phyloP scores from a whole-genome alignment of 1,284 basidiomycete genomes.

The Rhodotorula sp. region DNA sequence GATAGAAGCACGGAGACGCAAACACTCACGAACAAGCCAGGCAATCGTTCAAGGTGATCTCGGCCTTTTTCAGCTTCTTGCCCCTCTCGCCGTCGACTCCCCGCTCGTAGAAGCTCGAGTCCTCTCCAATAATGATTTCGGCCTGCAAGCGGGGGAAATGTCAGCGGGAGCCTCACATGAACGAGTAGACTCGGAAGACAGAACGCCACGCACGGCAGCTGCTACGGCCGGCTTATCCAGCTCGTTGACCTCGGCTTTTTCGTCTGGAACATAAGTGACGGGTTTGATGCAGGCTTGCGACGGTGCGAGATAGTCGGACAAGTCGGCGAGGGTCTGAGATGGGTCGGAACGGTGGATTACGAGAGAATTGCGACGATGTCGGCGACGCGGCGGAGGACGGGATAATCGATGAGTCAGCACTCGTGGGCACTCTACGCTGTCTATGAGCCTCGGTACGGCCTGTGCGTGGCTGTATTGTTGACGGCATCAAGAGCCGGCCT shows the following conservation, averaged over 20 bases:
- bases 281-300: slow-evolving; percentile 98
- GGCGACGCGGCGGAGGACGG: background rate
- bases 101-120: slow-evolving; percentile 40
- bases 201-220: slow-evolving; percentile 14
- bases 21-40: slow-evolving; percentile 56
- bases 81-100: slow-evolving; percentile 24
- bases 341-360: background rate
- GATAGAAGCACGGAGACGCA: no score
- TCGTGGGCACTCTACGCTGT: background rate
- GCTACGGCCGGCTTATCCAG: slow-evolving; percentile 46
- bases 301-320: slow-evolving; percentile 97
- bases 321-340: slow-evolving; percentile 76
- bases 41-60: slow-evolving; percentile 95
- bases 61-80: slow-evolving; percentile 62
- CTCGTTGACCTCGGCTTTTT: slow-evolving; percentile 42
- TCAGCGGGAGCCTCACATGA: background rate
- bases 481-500: no score
- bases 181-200: background rate
- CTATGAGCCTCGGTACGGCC: background rate
- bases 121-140: slow-evolving; percentile 44
- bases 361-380: background rate
- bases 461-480: background rate
- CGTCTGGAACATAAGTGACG: slow-evolving; percentile 54
- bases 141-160: slow-evolving; percentile 26
- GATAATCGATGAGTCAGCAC: background rate